A percentile compares a stretch with the other conserved stretches of the same genome.
Evolutionary conservation across 768 basidiomycete species (phyloP).

Genomic region (Russula sp.): DNA sequence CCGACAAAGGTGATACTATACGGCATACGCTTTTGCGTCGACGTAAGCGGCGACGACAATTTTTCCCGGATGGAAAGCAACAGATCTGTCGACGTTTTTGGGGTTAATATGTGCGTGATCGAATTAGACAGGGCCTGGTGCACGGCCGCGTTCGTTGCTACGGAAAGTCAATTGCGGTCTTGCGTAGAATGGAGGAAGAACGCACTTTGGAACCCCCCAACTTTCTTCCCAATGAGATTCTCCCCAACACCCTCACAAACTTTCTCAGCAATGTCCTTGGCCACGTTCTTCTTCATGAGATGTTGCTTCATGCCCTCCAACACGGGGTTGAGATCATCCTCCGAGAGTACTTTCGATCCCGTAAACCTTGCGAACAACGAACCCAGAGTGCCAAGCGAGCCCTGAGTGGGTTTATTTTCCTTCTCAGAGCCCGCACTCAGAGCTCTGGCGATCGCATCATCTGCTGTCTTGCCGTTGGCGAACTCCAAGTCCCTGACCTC

Average conservation of each 20-base stretch:
- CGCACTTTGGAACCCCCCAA: constrained; percentile 84
- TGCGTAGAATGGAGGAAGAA: constrained; percentile 9
- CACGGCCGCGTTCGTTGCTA: constrained; percentile 82
- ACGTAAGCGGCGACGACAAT: constrained; percentile 61
- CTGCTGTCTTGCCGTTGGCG: constrained; percentile 34
- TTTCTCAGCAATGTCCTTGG: constrained; percentile 90
- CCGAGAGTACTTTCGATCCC: constrained; percentile 73
- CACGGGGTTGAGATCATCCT: constrained; percentile 80
- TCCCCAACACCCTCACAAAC: constrained; percentile 93
- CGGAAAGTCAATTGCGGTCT: constrained; percentile 7
- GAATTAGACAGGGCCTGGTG: constrained; percentile 75
- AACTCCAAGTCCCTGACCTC: constrained; percentile 86
- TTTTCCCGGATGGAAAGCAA: constrained; percentile 90
- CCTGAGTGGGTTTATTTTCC: constrained; percentile 28
- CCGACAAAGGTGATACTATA: constrained; percentile 96
- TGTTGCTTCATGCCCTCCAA: constrained; percentile 95
- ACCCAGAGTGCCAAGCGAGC: constrained; percentile 58
- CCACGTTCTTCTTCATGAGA: constrained; percentile 98
- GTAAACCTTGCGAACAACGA: constrained; percentile 81
- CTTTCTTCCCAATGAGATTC: constrained; percentile 81
- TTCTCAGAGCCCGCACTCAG: constrained; percentile 38
- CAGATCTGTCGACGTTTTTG: constrained; percentile 95
- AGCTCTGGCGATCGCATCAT: constrained; percentile 53
- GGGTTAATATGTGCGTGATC: constrained; percentile 89
- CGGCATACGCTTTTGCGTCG: constrained; percentile 71